Base-by-base conservation (phyloP, 192 early-diverging fungal species). In the Entophlyctis luteolus region DNA sequence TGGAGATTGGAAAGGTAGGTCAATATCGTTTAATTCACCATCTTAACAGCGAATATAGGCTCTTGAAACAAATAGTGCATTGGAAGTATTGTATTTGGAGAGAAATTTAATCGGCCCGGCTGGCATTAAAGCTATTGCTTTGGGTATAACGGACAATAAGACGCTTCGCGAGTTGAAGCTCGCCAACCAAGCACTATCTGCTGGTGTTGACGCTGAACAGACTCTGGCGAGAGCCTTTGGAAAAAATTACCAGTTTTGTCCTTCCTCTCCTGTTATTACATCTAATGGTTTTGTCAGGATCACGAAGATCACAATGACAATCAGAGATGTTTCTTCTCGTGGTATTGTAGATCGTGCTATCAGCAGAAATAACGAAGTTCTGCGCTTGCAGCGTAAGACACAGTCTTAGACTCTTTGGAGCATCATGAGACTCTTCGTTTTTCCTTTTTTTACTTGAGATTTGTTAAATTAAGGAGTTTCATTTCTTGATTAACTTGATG, bases 71-170 rank as follows among this genome's bases (percentile, higher is more conserved):
- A 71, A 71, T 32, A 47, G 8, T 0, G 2, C 67, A 1, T 39
- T 71, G 8, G 72, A 71, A 55, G n/a, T 25, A 29, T 42, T 71
- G 22, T 65, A 71, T 4, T 35, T 71, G n/a, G 65, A 71, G 34
- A 32, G 50, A 20, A 71, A 71, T 54, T 12, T 37, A 25, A 71
- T 71, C 55, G 70, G 67, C 0, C 65, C 60, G 1, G 71, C 39
- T 37, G 70, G 70, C 18, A 71, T 71, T 32, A 70, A 52, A 45
- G 70, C 70, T 22, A 10, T 71, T 59, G 70, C 70, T 25, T 14
- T 3, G 16, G 55, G 47, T 37, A 65, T 71, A 25, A 35, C 47
- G 14, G 34, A 71, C 12, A 71, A 71, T 54, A 70, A 70, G 49
- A 65, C 18, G 62, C 31, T 71, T 23, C 18, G 16, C 12, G 60